These are phyloP conservation scores for Aspergillus sp. DNA, from an alignment of 2,329 filamentous ascomycete genomes.

Conservation along the genomic window DNA sequence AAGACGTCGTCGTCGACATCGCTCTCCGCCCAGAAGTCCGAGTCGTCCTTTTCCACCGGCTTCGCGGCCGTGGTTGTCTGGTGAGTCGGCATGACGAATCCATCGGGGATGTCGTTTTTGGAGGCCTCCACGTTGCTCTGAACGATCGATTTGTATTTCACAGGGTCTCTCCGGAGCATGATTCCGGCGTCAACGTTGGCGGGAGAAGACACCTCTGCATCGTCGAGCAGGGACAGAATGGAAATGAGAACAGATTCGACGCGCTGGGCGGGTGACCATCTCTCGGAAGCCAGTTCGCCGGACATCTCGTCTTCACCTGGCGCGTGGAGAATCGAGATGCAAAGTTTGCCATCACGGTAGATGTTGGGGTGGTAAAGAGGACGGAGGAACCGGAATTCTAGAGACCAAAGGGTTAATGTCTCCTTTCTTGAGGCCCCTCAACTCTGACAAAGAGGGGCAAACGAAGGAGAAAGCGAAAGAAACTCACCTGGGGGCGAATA, in stretches of 20 bases:
- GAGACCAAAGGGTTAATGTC: neutral
- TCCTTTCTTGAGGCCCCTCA: neutral
- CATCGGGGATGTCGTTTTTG: conserved; percentile 75
- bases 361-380: conserved; percentile 92
- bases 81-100: conserved; percentile 78
- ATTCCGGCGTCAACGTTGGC: conserved; percentile 94
- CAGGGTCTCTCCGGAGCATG: conserved; percentile 72
- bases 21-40: conserved; percentile 76
- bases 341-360: conserved; percentile 84
- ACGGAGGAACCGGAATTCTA: conserved; percentile 76
- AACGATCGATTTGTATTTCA: conserved; percentile 69
- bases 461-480: neutral
- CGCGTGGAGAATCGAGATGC: conserved; percentile 93
- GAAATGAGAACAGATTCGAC: conserved; percentile 94
- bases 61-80: conserved; percentile 51
- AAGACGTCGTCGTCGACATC: conserved; percentile 73
- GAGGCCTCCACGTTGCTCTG: conserved; percentile 69
- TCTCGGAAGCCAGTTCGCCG: conserved; percentile 83
- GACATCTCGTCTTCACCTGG: conserved; percentile 92
- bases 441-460: neutral
- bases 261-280: conserved; percentile 91
- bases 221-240: conserved; percentile 86
- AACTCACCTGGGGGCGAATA: conserved; percentile 72
- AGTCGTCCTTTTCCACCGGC: conserved; percentile 66
- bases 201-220: conserved; percentile 88